Conservation (phyloP, 129 eudicot genomes). For the Pulicaria dysenterica region DNA sequence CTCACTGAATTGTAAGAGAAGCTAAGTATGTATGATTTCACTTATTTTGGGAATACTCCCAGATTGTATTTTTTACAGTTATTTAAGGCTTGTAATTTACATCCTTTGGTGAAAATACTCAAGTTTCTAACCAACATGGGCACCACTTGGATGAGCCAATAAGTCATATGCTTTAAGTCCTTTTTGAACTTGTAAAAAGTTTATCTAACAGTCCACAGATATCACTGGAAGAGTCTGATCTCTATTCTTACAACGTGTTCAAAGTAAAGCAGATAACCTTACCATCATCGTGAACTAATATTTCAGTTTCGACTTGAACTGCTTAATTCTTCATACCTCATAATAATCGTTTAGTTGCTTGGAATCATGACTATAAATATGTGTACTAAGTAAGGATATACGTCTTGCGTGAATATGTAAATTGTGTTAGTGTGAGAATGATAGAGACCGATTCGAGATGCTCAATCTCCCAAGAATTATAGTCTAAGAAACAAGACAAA, state of each 20-base stretch:
- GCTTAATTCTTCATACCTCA: not conserved
- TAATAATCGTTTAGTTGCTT: not conserved
- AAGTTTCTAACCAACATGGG: too few species aligned
- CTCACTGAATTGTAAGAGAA: constrained; percentile 1
- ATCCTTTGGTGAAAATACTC: not conserved
- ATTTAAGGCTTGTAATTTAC: constrained; percentile 9
- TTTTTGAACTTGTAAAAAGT: not conserved
- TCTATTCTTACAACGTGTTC: not conserved
- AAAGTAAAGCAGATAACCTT: not conserved
- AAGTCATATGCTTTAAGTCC: not conserved
- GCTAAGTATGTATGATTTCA: not conserved
- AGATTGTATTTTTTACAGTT: not conserved
- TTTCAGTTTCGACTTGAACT: not conserved
- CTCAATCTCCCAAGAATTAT: too few species aligned
- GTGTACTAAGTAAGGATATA: not conserved
- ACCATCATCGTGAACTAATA: not conserved
- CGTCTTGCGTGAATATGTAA: too few species aligned
- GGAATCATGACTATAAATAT: not conserved
- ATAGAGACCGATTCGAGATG: too few species aligned
- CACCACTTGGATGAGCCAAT: not conserved
- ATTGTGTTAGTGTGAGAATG: too few species aligned
- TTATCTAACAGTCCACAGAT: not conserved
- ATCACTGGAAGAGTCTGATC: not conserved
- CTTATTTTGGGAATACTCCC: not conserved
- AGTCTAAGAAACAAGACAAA: too few species aligned